These are phyloP conservation scores for Aspergillus biplanus DNA, from an alignment of 495 filamentous ascomycete genomes.

Conservation along the genomic window DNA sequence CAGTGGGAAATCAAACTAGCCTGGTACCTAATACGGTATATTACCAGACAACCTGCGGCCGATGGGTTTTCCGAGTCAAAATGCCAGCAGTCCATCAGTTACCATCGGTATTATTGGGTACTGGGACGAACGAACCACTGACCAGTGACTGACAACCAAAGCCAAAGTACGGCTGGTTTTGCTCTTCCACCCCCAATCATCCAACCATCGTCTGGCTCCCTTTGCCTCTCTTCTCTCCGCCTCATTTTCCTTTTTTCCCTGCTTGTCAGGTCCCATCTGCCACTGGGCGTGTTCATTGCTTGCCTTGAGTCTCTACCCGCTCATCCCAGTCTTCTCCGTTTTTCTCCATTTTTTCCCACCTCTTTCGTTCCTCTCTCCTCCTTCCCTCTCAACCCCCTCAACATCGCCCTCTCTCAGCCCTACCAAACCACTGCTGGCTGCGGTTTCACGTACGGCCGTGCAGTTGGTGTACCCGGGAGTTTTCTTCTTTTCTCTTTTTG, in stretches of 20 bases:
- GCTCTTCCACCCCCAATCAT: slow-evolving; percentile 5
- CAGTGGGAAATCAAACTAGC: not conserved
- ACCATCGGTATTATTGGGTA: not conserved
- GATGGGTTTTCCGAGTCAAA: not conserved
- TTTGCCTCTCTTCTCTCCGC: slow-evolving; percentile 20
- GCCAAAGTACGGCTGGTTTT: not conserved
- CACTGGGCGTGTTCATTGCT: not conserved
- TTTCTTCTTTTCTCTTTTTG: slow-evolving; percentile 2
- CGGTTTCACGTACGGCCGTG: slow-evolving; percentile 33
- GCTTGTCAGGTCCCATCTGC: slow-evolving; percentile 4
- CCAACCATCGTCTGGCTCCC: slow-evolving; percentile 12
- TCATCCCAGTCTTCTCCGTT: slow-evolving; percentile 3
- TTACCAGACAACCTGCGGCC: not conserved
- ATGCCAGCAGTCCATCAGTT: not conserved
- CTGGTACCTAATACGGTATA: not conserved
- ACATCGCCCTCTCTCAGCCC: slow-evolving; percentile 9
- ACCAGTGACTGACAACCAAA: too few species aligned
- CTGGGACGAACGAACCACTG: not conserved
- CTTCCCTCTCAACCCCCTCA: slow-evolving; percentile 15
- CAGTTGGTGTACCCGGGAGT: slow-evolving; percentile 34
- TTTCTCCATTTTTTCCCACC: slow-evolving; percentile 24
- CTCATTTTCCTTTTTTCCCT: slow-evolving; percentile 21
- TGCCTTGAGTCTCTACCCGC: slow-evolving; percentile 8
- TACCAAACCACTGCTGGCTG: slow-evolving; percentile 26
- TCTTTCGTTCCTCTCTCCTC: slow-evolving; percentile 25